Evolutionary conservation across 345 rosid genomes (phyloP).

Genomic region (Euphorbia peplus): DNA sequence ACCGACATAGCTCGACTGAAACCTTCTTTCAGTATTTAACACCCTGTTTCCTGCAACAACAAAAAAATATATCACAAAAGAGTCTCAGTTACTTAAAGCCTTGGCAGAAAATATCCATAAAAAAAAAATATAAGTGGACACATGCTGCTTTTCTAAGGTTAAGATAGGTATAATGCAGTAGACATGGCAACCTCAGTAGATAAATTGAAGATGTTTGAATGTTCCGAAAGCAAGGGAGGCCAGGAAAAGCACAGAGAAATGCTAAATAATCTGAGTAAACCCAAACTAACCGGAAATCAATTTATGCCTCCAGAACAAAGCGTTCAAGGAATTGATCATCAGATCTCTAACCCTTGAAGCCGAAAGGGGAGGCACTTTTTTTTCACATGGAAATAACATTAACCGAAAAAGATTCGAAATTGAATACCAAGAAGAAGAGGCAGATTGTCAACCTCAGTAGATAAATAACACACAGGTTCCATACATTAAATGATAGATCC

Average conservation of each 20-base stretch:
- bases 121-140: background rate
- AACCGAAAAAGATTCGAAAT: too few species aligned
- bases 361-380: slow-evolving; percentile 52
- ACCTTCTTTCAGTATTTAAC: slow-evolving; percentile 39
- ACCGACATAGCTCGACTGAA: slow-evolving; percentile 70
- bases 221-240: slow-evolving; percentile 37
- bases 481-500: background rate
- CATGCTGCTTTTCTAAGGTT: background rate
- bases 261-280: slow-evolving; percentile 23
- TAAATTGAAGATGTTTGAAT: slow-evolving; percentile 13
- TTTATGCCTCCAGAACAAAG: slow-evolving; percentile 72
- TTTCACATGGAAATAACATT: too few species aligned
- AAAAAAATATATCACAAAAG: background rate
- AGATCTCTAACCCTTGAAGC: slow-evolving; percentile 51
- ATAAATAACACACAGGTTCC: background rate
- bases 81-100: background rate
- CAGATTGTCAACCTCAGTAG: background rate
- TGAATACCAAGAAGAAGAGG: too few species aligned
- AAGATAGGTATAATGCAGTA: background rate
- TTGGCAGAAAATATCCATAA: background rate
- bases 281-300: slow-evolving; percentile 23
- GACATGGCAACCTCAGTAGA: background rate
- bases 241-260: slow-evolving; percentile 26
- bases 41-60: slow-evolving; percentile 30
- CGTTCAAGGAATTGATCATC: slow-evolving; percentile 44